Conservation (phyloP, 306 rosid species). For the Abrus precatorius region DNA sequence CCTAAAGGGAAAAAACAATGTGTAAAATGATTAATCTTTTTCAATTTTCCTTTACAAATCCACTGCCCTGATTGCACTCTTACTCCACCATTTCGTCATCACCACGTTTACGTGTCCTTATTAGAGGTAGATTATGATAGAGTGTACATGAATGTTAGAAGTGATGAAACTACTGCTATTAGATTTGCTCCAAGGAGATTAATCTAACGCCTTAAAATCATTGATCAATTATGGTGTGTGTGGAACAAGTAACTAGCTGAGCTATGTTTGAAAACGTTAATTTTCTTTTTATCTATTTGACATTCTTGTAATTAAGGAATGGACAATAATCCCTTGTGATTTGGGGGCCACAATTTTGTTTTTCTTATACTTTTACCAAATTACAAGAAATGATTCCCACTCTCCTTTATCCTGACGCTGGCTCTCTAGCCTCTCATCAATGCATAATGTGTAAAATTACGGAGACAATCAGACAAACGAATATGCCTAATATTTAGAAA, state of each 20-base stretch:
- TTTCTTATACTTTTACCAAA: background rate
- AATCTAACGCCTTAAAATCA: background rate
- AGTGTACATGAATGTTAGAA: constrained; percentile 29
- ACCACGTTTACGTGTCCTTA: constrained; percentile 72
- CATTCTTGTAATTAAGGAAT: constrained; percentile 5
- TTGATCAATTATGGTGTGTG: background rate
- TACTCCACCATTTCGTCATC: constrained; percentile 89
- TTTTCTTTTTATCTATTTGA: background rate
- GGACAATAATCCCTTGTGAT: constrained; percentile 16
- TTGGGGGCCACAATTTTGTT: constrained; percentile 34
- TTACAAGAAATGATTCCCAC: background rate
- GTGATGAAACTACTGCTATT: background rate
- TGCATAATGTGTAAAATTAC: background rate
- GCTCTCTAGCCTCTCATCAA: background rate
- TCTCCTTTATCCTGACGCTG: background rate
- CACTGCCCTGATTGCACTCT: constrained; percentile 69
- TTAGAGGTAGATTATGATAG: constrained; percentile 13
- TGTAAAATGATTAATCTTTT: constrained; percentile 35
- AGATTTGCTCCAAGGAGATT: background rate
- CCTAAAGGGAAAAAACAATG: background rate
- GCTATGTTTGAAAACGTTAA: background rate
- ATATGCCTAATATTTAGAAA: background rate
- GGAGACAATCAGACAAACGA: background rate
- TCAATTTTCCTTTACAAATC: constrained; percentile 51
- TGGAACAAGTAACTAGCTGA: background rate